phyloP scores from a whole-genome alignment of 352 stramenopile species.

The Globisporangium orthogonon region DNA sequence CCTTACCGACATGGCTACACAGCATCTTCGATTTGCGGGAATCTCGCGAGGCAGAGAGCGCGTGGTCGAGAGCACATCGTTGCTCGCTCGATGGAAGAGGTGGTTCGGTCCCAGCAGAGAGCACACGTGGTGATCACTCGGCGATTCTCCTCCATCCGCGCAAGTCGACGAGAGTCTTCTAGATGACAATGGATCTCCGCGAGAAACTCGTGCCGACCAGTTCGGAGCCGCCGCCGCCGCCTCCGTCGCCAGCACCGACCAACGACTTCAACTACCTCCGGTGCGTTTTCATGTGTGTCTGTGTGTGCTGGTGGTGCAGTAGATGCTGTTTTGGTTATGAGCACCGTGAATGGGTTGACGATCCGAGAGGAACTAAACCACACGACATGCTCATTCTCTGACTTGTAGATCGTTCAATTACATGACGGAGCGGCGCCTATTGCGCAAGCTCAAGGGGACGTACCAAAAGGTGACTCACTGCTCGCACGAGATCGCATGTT shows the following conservation, averaged over 20 bases:
- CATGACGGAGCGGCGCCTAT: conserved; percentile 16
- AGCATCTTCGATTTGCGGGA: neutral
- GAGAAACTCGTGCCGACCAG: conserved; percentile 12
- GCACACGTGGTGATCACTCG: no score
- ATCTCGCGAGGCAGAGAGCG: conserved; percentile 2
- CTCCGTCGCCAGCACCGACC: neutral
- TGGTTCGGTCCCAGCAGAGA: no score
- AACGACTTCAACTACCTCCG: conserved; percentile 15
- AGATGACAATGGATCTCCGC: conserved; percentile 8
- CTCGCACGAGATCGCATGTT: no score
- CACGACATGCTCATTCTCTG: neutral
- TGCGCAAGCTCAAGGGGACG: conserved; percentile 16
- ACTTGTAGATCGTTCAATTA: conserved; percentile 14
- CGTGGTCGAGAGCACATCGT: neutral
- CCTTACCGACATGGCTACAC: neutral
- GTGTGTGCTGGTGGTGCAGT: neutral
- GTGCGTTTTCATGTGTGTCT: neutral
- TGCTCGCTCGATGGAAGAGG: no score
- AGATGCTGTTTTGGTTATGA: neutral
- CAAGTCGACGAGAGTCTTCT: neutral
- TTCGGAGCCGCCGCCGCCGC: neutral
- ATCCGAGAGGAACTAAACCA: neutral
- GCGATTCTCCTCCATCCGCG: no score
- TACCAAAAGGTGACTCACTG: conserved; percentile 9
- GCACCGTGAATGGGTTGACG: no score